Percentiles rank a stretch among this genome's conserved stretches.
Conservation (phyloP, 2,329 filamentous ascomycete species). For the Cladophialophora yegresii region DNA sequence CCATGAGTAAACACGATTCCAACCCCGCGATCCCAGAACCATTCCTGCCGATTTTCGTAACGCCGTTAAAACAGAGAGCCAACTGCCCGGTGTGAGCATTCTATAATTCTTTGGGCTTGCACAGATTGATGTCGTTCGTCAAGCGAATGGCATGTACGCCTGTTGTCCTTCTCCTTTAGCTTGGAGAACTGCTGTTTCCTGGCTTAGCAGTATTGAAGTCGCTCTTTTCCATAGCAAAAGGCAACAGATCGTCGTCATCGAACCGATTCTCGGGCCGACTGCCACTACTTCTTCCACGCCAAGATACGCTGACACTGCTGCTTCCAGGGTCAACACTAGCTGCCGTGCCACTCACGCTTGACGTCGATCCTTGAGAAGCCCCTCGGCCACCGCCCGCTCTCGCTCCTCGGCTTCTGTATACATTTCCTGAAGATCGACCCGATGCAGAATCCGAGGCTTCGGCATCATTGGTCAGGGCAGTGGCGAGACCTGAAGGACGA, state of each 20-base stretch:
- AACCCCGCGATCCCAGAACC: not conserved
- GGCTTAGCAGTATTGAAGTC: constrained; percentile 28
- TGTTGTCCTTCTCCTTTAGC: not conserved
- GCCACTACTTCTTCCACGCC: constrained; percentile 30
- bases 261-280: constrained; percentile 33
- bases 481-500: constrained; percentile 23
- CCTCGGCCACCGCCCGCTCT: constrained; percentile 22
- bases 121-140: not conserved
- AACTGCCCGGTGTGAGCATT: constrained; percentile 1
- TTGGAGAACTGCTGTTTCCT: not conserved
- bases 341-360: constrained; percentile 33
- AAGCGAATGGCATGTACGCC: not conserved
- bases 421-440: constrained; percentile 29
- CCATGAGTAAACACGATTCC: not conserved
- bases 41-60: not conserved
- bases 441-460: constrained; percentile 32
- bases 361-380: constrained; percentile 32
- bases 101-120: not conserved
- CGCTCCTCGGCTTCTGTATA: constrained; percentile 21
- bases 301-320: constrained; percentile 32
- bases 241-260: constrained; percentile 36
- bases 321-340: constrained; percentile 31
- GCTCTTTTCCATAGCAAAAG: constrained; percentile 36
- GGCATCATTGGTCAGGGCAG: constrained; percentile 25
- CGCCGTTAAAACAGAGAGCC: not conserved